phyloP scores from a whole-genome alignment of 2,329 filamentous ascomycete species.

The Diplodia sapinea region DNA sequence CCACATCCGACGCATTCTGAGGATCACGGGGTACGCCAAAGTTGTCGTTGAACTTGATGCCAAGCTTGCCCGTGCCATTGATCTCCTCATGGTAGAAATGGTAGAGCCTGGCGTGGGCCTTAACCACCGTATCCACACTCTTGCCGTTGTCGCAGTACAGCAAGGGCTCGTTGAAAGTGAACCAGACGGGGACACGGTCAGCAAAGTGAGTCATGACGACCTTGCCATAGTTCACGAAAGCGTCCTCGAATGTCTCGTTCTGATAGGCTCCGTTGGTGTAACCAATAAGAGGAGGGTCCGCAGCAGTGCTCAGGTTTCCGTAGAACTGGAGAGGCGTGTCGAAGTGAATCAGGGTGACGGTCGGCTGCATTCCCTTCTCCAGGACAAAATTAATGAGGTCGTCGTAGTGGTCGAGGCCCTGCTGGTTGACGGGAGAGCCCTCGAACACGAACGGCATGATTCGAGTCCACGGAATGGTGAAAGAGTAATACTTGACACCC shows the following conservation, averaged over 20 bases:
- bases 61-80: slow-evolving; percentile 16
- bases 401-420: slow-evolving; percentile 56
- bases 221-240: slow-evolving; percentile 48
- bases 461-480: slow-evolving; percentile 57
- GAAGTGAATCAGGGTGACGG: slow-evolving; percentile 54
- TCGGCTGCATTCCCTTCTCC: slow-evolving; percentile 51
- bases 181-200: slow-evolving; percentile 49
- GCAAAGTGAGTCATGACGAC: slow-evolving; percentile 51
- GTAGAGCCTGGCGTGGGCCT: slow-evolving; percentile 18
- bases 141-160: slow-evolving; percentile 17
- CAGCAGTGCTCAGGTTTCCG: slow-evolving; percentile 50
- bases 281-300: slow-evolving; percentile 42
- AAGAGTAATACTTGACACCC: slow-evolving; percentile 47
- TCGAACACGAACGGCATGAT: slow-evolving; percentile 57
- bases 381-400: slow-evolving; percentile 55
- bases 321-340: slow-evolving; percentile 53
- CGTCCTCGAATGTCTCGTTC: slow-evolving; percentile 52
- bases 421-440: slow-evolving; percentile 55
- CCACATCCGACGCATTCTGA: slow-evolving; percentile 16
- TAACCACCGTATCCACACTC: slow-evolving; percentile 15
- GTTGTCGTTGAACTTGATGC: slow-evolving; percentile 31
- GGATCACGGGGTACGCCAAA: slow-evolving; percentile 20
- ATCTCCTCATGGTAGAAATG: slow-evolving; percentile 23
- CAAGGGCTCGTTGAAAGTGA: slow-evolving; percentile 45
- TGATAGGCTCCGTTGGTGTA: slow-evolving; percentile 36